Evolutionary conservation across 1,139 yeast genomes (phyloP), one percentile per base, ranked within the genome.

Genomic region (Nakaseomyces nivariensis): DNA sequence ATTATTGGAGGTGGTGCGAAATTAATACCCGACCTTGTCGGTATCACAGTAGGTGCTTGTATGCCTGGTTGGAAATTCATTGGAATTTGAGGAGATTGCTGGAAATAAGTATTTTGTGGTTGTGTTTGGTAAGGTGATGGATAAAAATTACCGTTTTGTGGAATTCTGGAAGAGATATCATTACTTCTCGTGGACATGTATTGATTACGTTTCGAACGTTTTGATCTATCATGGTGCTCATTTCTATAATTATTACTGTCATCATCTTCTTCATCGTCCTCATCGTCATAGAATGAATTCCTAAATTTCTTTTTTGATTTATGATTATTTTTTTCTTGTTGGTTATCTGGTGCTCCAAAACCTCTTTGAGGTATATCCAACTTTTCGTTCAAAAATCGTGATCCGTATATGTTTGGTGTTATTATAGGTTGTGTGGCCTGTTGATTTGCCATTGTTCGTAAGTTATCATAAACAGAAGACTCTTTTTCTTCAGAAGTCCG

Each of bases 281-380:
- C 44, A 17, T 41, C 44, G n/a, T 41, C 44, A n/a, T 41, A 41
- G 8, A 41, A 27, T 4, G 44, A 41, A 11, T 41, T 29, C 25
- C 29, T 41, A 17, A 41, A 41, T 26, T 41, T 41, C 34, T 17
- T 41, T 9, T 27, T 41, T 4, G 24, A 6, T 10, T 41, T 41
- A 9, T 10, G 29, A 7, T 38, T 29, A 25, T 8, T 17, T 13
- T 36, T 36, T 17, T 4, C 25, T 25, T 10, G n/a, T 33, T 9
- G 31, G 36, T 8, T 8, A 10, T 33, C n/a, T 10, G 36, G 36
- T 13, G 4, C 10, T 13, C 38, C 25, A 17, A 17, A 36, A 6
- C 11, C 25, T 17, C 25, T 6, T 17, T 36, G 38, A 5, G 38
- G 38, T 17, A 10, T 17, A 5, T 34, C 17, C 37, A 34, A 8